phyloP scores from a whole-genome alignment of 108 stramenopile species.

The Cyclotella atomus region DNA sequence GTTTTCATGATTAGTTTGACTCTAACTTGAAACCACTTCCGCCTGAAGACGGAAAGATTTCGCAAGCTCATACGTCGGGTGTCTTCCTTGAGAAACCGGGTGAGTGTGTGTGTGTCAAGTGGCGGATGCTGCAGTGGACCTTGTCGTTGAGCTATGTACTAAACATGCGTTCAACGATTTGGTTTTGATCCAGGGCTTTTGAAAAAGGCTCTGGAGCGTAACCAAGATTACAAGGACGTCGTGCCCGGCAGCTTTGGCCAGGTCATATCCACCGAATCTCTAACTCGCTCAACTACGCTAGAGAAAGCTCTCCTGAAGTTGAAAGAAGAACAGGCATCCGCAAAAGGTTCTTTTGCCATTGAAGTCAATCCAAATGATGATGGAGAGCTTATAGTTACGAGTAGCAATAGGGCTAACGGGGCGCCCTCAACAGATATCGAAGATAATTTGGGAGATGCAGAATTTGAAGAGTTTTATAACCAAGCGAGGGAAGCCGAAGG shows the following conservation, averaged over 20 bases:
- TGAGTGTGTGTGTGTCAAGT: too few species aligned
- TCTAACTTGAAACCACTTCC: constrained; percentile 52
- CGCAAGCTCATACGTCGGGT: constrained; percentile 56
- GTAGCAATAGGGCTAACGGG: constrained; percentile 15
- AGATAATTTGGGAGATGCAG: constrained; percentile 28
- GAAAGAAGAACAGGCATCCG: constrained; percentile 28
- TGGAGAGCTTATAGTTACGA: constrained; percentile 35
- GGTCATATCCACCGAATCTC: constrained; percentile 1
- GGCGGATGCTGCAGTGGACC: too few species aligned
- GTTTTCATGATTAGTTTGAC: constrained; percentile 55
- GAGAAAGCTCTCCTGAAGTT: constrained; percentile 45
- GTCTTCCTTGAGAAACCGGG: constrained; percentile 68
- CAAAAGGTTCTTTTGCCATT: neutral
- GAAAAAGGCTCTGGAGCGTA: constrained; percentile 56
- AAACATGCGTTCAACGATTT: too few species aligned
- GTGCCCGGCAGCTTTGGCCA: constrained; percentile 46
- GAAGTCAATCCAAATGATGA: constrained; percentile 44
- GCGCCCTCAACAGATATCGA: constrained; percentile 11
- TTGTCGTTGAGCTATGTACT: too few species aligned
- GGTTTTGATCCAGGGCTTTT: constrained; percentile 63
- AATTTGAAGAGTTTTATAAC: constrained; percentile 50
- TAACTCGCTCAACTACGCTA: constrained; percentile 31
- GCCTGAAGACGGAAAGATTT: constrained; percentile 40
- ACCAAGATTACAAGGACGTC: constrained; percentile 27
- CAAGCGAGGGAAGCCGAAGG: constrained; percentile 18